A percentile compares a stretch with the other conserved stretches of the same genome.
These are phyloP conservation scores for Mycena citricolor DNA, from an alignment of 1,284 basidiomycete species.

Conservation along the genomic window DNA sequence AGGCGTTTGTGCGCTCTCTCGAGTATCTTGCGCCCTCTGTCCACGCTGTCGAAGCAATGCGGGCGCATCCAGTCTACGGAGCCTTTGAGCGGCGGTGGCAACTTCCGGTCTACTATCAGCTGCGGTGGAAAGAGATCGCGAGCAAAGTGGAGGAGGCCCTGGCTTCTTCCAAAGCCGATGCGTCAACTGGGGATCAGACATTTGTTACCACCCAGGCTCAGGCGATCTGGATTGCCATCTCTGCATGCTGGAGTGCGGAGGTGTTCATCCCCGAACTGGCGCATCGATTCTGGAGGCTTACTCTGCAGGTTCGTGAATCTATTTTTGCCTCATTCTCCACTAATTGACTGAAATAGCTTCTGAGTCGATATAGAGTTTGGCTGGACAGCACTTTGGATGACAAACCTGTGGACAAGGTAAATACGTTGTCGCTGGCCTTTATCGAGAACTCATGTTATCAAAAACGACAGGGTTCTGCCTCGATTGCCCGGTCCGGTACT, in stretches of 20 bases:
- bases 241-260: constrained; percentile 81
- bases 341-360: constrained; percentile 46
- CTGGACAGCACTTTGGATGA: constrained; percentile 52
- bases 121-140: constrained; percentile 96
- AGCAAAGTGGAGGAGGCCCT: constrained; percentile 70
- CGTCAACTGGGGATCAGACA: constrained; percentile 28
- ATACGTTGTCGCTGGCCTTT: too few relatives aligned
- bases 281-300: constrained; percentile 85
- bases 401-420: too few relatives aligned
- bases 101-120: constrained; percentile 93
- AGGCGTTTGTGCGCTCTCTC: constrained; percentile 82
- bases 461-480: constrained; percentile 8
- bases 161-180: constrained; percentile 15
- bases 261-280: constrained; percentile 81
- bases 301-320: constrained; percentile 65
- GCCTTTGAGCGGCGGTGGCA: constrained; percentile 91
- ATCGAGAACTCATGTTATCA: neutral
- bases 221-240: constrained; percentile 72
- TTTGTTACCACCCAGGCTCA: constrained; percentile 66
- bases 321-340: constrained; percentile 11
- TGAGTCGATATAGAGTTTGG: constrained; percentile 79
- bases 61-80: constrained; percentile 66
- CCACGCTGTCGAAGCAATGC: constrained; percentile 68
- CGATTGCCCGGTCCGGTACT: constrained; percentile 44
- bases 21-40: constrained; percentile 81